Percentiles rank a stretch among this genome's conserved stretches.
Evolutionary conservation across 129 eudicot species (phyloP).

Genomic region (Artemisia argyi): DNA sequence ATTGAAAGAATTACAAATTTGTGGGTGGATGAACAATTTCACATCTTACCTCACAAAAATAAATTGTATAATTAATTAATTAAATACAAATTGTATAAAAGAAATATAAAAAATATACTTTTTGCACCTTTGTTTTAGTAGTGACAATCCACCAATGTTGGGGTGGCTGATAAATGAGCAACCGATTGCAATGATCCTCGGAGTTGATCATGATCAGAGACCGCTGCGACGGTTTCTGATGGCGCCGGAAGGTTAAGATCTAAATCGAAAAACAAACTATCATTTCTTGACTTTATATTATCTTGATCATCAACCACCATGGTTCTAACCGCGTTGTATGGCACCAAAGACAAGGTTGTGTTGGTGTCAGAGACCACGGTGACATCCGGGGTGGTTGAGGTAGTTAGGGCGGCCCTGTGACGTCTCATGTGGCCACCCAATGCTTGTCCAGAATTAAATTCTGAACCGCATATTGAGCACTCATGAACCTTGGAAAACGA

Average conservation of each 20-base stretch:
- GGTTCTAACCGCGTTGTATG: slow-evolving; percentile 10
- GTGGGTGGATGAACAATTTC: slow-evolving; percentile 27
- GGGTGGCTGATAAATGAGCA: slow-evolving; percentile 50
- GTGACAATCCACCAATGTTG: slow-evolving; percentile 84
- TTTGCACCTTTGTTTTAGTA: slow-evolving; percentile 53
- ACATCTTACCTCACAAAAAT: slow-evolving; percentile 32
- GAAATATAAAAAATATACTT: slow-evolving; percentile 18
- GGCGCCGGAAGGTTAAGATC: slow-evolving; percentile 98
- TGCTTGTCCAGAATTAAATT: slow-evolving; percentile 92
- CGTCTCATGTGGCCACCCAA: slow-evolving; percentile 99
- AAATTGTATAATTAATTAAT: slow-evolving; percentile 16
- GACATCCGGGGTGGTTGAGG: slow-evolving; percentile 4
- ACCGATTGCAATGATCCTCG: slow-evolving; percentile 35
- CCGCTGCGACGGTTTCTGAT: slow-evolving; percentile 33
- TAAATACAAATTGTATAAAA: slow-evolving; percentile 27
- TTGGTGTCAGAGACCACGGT: slow-evolving; percentile 22
- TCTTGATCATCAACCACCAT: slow-evolving; percentile 20
- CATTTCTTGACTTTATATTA: slow-evolving; percentile 24
- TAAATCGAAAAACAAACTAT: slow-evolving; percentile 66
- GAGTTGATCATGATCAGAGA: slow-evolving; percentile 29
- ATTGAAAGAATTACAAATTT: slow-evolving; percentile 15
- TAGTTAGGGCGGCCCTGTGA: slow-evolving; percentile 47
- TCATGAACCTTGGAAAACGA: slow-evolving; percentile 61
- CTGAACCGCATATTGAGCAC: slow-evolving; percentile 88
- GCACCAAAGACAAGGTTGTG: slow-evolving; percentile 45